Evolutionary conservation across 176 grass and related monocot species (phyloP).

Genomic region (Avena insularis): DNA sequence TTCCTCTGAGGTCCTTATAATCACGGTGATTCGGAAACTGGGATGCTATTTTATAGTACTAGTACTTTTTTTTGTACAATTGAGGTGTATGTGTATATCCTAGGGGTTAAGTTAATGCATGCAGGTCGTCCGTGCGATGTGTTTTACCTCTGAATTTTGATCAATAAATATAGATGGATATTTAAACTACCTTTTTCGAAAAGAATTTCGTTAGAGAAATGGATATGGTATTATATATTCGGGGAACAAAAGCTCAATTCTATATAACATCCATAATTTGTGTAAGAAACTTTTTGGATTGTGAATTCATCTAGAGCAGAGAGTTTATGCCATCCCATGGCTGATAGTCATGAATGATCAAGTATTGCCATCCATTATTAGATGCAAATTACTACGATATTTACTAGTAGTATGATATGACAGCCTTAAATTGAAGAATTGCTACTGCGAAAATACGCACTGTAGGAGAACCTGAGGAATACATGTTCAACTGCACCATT

Average conservation of each 20-base stretch:
- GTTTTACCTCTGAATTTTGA: constrained; percentile 39
- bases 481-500: neutral
- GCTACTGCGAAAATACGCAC: no score
- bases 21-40: neutral
- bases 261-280: no score
- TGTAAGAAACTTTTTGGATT: no score
- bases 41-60: neutral
- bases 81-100: constrained; percentile 45
- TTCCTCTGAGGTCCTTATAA: constrained; percentile 36
- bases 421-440: no score
- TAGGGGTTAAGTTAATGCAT: constrained; percentile 38
- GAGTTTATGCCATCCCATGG: no score
- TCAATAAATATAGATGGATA: constrained; percentile 53
- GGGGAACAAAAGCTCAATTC: neutral
- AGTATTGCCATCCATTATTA: no score
- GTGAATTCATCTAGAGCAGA: no score
- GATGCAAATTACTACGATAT: no score
- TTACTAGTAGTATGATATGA: no score
- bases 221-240: neutral
- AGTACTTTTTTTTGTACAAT: constrained; percentile 10
- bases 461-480: no score
- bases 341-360: no score
- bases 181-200: neutral
- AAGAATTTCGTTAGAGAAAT: neutral
- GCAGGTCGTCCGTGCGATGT: constrained; percentile 21